Evolutionary conservation across 2,329 filamentous ascomycete species (phyloP).

Genomic region (Alternaria brassicae): DNA sequence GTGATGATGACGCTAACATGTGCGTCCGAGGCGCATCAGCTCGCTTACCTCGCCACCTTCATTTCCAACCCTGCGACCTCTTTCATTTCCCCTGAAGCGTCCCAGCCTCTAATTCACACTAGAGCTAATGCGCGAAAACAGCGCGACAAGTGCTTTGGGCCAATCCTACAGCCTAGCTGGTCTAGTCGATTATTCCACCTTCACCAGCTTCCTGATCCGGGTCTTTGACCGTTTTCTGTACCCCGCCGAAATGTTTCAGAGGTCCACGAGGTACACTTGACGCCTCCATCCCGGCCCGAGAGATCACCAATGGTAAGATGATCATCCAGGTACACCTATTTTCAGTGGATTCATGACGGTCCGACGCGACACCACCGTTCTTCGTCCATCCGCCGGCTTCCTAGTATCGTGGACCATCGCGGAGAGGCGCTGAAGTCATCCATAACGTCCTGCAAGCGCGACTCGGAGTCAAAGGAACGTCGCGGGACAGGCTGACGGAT

Average conservation of each 20-base stretch:
- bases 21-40: conserved; percentile 8
- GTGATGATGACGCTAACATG: conserved; percentile 1
- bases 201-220: conserved; percentile 17
- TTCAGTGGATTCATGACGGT: conserved; percentile 15
- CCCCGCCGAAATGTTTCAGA: conserved; percentile 10
- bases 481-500: conserved; percentile 3
- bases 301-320: conserved; percentile 8
- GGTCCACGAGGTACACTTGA: conserved; percentile 19
- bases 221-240: conserved; percentile 7
- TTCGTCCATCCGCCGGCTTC: background rate
- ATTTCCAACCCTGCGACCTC: conserved; percentile 9
- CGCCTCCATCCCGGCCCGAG: conserved; percentile 14
- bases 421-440: conserved; percentile 3
- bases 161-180: background rate
- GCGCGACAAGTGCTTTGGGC: background rate
- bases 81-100: conserved; percentile 18
- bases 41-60: conserved; percentile 13
- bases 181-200: background rate
- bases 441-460: background rate
- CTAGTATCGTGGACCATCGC: conserved; percentile 5
- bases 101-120: conserved; percentile 8
- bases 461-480: background rate
- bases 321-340: conserved; percentile 1
- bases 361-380: conserved; percentile 7
- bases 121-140: conserved; percentile 5